Conservation (phyloP, 2,329 filamentous ascomycete genomes). For the Ophiocordyceps camponoti-floridani region DNA sequence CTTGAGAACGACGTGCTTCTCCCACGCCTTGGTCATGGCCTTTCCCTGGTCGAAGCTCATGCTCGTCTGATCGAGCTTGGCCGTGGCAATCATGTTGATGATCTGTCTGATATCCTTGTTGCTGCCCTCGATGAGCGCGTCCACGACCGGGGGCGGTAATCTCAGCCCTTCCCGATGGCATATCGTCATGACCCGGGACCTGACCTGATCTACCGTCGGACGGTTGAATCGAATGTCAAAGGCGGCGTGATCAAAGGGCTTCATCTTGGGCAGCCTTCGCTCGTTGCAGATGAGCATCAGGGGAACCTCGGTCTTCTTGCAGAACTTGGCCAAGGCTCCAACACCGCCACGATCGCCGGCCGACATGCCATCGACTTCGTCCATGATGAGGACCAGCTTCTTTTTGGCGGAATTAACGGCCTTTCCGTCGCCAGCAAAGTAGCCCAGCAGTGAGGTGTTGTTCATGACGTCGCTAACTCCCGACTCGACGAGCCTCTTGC, state of each 20-base stretch:
- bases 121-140: conserved; percentile 87
- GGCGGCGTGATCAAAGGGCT: conserved; percentile 77
- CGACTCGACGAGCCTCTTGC: conserved; percentile 85
- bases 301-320: conserved; percentile 86
- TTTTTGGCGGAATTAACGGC: conserved; percentile 67
- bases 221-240: conserved; percentile 77
- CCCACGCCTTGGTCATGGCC: conserved; percentile 92
- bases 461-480: conserved; percentile 82
- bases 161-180: conserved; percentile 83
- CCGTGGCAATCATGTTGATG: conserved; percentile 94
- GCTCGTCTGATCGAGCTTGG: conserved; percentile 66
- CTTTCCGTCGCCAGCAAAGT: conserved; percentile 72
- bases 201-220: conserved; percentile 79
- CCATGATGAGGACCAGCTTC: conserved; percentile 94
- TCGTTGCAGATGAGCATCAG: conserved; percentile 98
- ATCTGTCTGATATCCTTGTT: conserved; percentile 94
- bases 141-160: conserved; percentile 65
- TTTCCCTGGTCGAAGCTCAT: conserved; percentile 80
- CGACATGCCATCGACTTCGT: conserved; percentile 98
- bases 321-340: conserved; percentile 80
- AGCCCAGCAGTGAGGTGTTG: conserved; percentile 83
- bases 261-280: conserved; percentile 87
- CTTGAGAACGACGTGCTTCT: conserved; percentile 92
- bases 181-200: conserved; percentile 86
- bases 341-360: conserved; percentile 92